Conservation (phyloP, 306 rosid species). For the Hylodesmum podocarpum region DNA sequence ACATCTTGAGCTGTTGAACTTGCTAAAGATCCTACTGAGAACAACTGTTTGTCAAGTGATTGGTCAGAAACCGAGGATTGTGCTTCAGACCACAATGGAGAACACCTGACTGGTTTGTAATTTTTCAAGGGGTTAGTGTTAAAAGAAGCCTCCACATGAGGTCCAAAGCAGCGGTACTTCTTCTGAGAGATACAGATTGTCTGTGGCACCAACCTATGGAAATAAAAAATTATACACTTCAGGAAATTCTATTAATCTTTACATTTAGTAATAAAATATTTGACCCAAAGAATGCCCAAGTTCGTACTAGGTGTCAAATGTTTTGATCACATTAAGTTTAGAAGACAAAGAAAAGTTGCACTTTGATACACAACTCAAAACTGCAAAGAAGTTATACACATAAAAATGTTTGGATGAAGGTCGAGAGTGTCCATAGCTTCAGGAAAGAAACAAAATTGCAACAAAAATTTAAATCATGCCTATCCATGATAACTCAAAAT, state of each 20-base stretch:
- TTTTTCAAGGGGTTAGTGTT: constrained; percentile 36
- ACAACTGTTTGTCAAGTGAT: constrained; percentile 43
- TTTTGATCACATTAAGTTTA: background rate
- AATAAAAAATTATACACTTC: background rate
- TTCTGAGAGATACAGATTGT: constrained; percentile 46
- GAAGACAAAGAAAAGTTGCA: background rate
- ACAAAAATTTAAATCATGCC: background rate
- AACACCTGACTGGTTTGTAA: constrained; percentile 29
- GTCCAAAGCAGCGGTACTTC: constrained; percentile 40
- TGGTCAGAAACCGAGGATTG: constrained; percentile 46
- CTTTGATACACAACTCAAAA: background rate
- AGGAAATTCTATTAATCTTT: background rate
- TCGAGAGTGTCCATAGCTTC: background rate
- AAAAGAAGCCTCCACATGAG: constrained; percentile 36
- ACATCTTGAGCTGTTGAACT: constrained; percentile 43
- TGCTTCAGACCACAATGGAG: constrained; percentile 43
- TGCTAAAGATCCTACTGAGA: constrained; percentile 56
- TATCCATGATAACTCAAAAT: background rate
- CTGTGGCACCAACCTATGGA: constrained; percentile 45
- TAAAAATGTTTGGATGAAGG: background rate
- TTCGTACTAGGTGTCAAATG: background rate
- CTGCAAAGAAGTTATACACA: background rate
- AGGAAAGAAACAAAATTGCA: background rate
- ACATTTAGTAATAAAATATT: constrained; percentile 3
- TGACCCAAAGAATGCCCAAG: background rate